phyloP scores from a whole-genome alignment of 2,329 filamentous ascomycete genomes.

The Talaromyces sp. region DNA sequence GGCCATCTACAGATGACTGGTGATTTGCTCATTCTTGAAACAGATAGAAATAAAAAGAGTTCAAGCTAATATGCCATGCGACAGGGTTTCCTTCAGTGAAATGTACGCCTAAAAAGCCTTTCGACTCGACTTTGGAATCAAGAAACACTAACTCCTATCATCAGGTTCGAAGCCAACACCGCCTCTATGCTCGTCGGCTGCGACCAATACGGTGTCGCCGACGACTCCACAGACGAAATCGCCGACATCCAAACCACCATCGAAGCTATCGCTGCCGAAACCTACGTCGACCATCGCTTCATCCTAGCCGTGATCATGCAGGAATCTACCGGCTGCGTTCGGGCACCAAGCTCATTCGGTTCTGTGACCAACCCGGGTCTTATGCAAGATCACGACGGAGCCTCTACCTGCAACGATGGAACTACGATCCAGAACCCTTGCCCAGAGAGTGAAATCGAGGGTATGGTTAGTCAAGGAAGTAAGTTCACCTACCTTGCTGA shows the following conservation, averaged over 20 bases:
- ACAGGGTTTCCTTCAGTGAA: conserved; percentile 21
- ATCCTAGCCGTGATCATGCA: conserved; percentile 35
- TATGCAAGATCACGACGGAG: conserved; percentile 40
- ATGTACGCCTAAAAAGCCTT: conserved; percentile 8
- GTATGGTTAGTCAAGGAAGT: conserved; percentile 40
- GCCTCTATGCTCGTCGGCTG: conserved; percentile 11
- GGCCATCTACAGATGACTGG: conserved; percentile 23
- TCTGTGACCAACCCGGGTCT: conserved; percentile 25
- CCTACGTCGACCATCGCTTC: conserved; percentile 30
- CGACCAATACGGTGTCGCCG: conserved; percentile 2
- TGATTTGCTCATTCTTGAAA: neutral
- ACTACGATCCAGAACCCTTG: conserved; percentile 26
- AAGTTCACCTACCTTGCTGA: neutral
- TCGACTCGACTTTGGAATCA: neutral
- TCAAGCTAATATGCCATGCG: neutral
- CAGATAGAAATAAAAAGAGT: neutral
- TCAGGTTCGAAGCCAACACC: conserved; percentile 15
- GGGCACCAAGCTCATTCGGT: conserved; percentile 23
- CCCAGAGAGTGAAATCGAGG: conserved; percentile 27
- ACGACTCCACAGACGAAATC: conserved; percentile 25
- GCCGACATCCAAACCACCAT: conserved; percentile 30
- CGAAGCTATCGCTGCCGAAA: conserved; percentile 27
- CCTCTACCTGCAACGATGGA: conserved; percentile 35
- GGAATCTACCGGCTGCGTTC: conserved; percentile 29
- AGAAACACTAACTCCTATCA: neutral